A percentile compares a stretch with the other conserved stretches of the same genome.
These are phyloP conservation scores for Pseudohyphozyma bogoriensis DNA, from an alignment of 768 basidiomycete species.

Conservation along the genomic window DNA sequence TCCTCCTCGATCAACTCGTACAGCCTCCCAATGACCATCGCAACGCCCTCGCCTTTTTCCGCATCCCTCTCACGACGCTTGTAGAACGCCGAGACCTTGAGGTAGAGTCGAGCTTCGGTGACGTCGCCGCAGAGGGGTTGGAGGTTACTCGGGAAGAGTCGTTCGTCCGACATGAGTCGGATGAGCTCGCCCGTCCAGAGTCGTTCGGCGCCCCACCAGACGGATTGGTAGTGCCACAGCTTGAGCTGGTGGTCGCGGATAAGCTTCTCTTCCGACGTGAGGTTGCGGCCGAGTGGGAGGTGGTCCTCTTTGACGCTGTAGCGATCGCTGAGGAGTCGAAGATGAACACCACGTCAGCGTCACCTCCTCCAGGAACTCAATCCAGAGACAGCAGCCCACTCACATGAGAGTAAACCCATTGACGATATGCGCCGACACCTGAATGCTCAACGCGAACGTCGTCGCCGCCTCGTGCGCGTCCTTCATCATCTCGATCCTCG, in stretches of 20 bases:
- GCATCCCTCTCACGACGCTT: no score
- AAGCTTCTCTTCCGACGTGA: not conserved
- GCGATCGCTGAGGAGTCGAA: conserved; percentile 3
- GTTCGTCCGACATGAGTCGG: conserved; percentile 40
- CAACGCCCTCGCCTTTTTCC: not conserved
- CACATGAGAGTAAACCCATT: conserved; percentile 63
- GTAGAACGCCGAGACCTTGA: conserved; percentile 5
- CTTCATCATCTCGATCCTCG: not conserved
- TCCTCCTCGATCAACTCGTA: conserved; percentile 4
- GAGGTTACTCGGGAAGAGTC: not conserved
- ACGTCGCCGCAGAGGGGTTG: not conserved
- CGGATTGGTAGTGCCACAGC: conserved; percentile 13
- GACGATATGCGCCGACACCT: conserved; percentile 57
- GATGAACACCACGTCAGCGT: not conserved
- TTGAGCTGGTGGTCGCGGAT: conserved; percentile 10
- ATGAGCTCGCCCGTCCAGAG: conserved; percentile 24
- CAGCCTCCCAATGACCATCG: conserved; percentile 3
- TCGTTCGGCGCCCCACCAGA: conserved; percentile 16
- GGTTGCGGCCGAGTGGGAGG: conserved; percentile 37
- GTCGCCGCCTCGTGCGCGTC: conserved; percentile 47
- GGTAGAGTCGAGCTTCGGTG: not conserved
- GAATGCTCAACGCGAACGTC: conserved; percentile 60
- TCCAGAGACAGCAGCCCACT: conserved; percentile 47
- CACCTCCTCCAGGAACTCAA: conserved; percentile 39
- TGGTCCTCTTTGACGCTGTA: not conserved